Evolutionary conservation across 495 filamentous ascomycete genomes (phyloP), one percentile per base, ranked within the genome.

Genomic region (Pseudotulostoma volvatum): DNA sequence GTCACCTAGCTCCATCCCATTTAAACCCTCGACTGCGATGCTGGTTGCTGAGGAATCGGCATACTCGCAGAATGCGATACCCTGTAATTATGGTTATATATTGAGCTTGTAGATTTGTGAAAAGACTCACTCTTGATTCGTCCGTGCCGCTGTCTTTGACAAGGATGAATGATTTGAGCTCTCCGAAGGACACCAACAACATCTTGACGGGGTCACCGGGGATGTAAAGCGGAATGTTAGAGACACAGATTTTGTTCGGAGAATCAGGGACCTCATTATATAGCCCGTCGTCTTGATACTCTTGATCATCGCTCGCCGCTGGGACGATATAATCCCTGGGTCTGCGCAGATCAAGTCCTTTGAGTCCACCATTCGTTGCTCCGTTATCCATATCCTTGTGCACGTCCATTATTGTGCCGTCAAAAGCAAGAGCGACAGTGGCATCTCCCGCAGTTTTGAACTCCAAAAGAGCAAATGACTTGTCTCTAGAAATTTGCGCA

Each of bases 321-420:
- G 90, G 92, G 18, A 90, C 84, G 54, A 99, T 95, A 58, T 99
- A 99, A 54, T 99, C 92, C 62, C 92, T 95, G 7, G 90, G 90
- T 31, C 90, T 73, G 38, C 80, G 78, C 43, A 99, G 84, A 28
- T 80, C 72, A 37, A 99, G 67, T 2, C 84, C 86, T 37, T 59
- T 54, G 0, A 61, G 52, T 16, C 54, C 61, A 7, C 73, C 73
- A 45, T 76, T 71, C 8, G 70, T 54, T 8, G 61, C 60, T 2
- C 71, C 75, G 28, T 77, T 73, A 9, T 59, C 59, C 46, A 55
- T 60, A 18, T 55, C 56, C 35, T 77, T 74, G 30, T 72, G 72
- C 15, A 82, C 81, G 32, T 83, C 79, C 81, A 94, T 94, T 14
- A 70, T 67, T 37, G 87, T 84, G 33, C 88, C 86, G 44, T 95